These are phyloP conservation scores for Pichia cabralensis DNA, from an alignment of 805 yeast genomes.

Conservation along the genomic window DNA sequence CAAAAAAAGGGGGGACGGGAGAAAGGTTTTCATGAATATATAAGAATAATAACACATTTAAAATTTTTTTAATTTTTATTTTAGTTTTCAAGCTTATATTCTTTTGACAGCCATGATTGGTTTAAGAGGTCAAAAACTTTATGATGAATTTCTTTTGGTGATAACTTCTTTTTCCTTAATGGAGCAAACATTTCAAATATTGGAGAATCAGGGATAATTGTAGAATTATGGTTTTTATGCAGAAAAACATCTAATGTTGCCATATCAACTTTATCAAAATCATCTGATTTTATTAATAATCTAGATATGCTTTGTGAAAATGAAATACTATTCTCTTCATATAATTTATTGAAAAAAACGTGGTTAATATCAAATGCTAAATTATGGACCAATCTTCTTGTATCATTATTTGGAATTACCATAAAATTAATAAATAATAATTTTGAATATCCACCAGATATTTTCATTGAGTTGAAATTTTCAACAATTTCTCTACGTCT, in stretches of 20 bases:
- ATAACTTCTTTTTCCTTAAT: neutral
- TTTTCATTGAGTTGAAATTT: conserved; percentile 13
- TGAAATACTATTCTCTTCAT: conserved; percentile 12
- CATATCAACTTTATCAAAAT: conserved; percentile 16
- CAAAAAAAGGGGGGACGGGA: too few relatives aligned
- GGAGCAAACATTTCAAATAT: neutral
- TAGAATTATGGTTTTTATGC: conserved; percentile 6
- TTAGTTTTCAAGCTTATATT: conserved; percentile 3
- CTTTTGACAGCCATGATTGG: conserved; percentile 5
- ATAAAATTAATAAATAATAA: conserved; percentile 23
- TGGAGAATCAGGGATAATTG: conserved; percentile 2
- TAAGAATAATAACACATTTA: too few relatives aligned
- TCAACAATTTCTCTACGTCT: conserved; percentile 17
- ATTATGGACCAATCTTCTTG: conserved; percentile 15
- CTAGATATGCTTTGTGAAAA: conserved; percentile 5
- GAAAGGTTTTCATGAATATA: too few relatives aligned
- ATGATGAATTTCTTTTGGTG: conserved; percentile 18
- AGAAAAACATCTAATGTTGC: conserved; percentile 18
- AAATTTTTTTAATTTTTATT: too few relatives aligned
- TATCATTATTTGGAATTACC: conserved; percentile 16
- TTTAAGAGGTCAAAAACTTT: conserved; percentile 25
- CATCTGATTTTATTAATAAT: conserved; percentile 5
- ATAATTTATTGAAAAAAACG: conserved; percentile 13
- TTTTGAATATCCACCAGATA: conserved; percentile 22
- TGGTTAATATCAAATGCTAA: conserved; percentile 15